phyloP scores from a whole-genome alignment of 2,329 filamentous ascomycete species.

The Ceratocystis albifundus region DNA sequence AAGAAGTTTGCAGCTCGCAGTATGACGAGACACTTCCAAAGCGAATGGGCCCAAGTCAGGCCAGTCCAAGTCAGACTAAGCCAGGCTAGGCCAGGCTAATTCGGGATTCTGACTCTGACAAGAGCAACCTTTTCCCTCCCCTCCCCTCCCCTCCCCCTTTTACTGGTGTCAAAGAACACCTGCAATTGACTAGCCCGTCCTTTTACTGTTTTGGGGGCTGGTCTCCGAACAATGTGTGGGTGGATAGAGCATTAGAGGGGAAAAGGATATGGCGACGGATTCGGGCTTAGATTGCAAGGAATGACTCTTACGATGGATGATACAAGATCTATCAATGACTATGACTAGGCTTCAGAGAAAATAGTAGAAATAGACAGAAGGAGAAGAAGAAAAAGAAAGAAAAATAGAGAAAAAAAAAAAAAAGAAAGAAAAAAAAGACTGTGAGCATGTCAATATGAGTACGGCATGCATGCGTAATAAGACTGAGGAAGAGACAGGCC shows the following conservation, averaged over 20 bases:
- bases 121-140: no score
- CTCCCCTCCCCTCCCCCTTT: not conserved
- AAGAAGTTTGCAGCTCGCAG: not conserved
- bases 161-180: not conserved
- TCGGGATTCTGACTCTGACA: not conserved
- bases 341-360: not conserved
- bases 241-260: not conserved
- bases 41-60: not conserved
- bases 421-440: not conserved
- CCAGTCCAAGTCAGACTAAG: not conserved
- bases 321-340: not conserved
- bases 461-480: no score
- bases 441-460: not conserved
- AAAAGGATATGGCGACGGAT: not conserved
- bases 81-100: not conserved
- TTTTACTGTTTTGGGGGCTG: not conserved
- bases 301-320: constrained; percentile 8
- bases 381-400: not conserved
- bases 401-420: no score
- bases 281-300: constrained; percentile 5
- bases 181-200: not conserved
- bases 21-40: not conserved
- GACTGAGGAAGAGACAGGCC: no score
- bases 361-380: no score
- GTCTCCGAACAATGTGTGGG: constrained; percentile 2